Base-by-base conservation (phyloP, 257 asterid genomes). In the Plantago ovata region DNA sequence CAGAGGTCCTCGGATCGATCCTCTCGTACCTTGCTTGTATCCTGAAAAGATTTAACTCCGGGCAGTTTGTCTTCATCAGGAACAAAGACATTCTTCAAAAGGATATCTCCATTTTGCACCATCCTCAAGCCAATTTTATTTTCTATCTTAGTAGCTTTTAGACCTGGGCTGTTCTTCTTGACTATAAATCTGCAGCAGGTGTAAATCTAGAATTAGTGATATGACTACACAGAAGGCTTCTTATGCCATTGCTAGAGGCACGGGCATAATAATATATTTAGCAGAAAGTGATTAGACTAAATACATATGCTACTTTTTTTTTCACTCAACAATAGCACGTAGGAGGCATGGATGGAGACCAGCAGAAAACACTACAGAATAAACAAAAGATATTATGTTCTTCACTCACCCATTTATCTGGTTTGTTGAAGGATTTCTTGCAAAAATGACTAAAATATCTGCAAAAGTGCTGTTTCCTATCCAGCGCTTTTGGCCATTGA, bases 381-480 rank as follows among this genome's bases (percentile, higher is more conserved):
- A 11, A 16, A 46, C 8, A 14, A 1, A 9, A 19, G 16, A 58
- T 13, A 10, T 21, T 13, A 19, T 40, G 21, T 16, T 44, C 47
- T 28, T 32, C 7, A 62, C 84, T 65, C 65, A 86, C 99, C 92
- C 96, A 60, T 93, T 89, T 59, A 89, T 93, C 78, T 89, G 94
- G 79, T 86, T 86, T 47, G 93, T 76, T 58, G 75, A 3, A 51
- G 82, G 75, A 74, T 84, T 84, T 72, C 95, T 82, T 53, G 97
- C 99, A 71, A 89, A 93, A 52, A 93, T 74, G 67, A 93, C 70
- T 74, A 89, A 60, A 61, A 93, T 61, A 70, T 93, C 95, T 1
- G 99, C 99, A 68, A 93, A 93, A 32, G 99, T 86, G 79, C 95
- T 81, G 77, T 93, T 89, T 61, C 99, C 99, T 73, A 89, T 89